phyloP scores from a whole-genome alignment of 306 rosid species.

The Casuarina cunninghamiana region DNA sequence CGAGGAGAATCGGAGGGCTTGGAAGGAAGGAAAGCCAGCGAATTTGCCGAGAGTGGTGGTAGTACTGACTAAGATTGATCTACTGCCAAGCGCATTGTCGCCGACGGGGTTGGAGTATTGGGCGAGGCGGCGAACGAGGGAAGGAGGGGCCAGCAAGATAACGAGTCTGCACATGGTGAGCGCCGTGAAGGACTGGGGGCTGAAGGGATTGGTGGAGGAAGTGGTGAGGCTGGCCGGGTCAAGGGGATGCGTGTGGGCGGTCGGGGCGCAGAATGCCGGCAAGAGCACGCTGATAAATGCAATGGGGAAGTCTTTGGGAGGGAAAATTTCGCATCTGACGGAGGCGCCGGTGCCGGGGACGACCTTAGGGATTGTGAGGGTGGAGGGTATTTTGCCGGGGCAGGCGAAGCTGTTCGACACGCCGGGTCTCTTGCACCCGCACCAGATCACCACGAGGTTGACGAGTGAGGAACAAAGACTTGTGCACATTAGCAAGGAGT shows the following conservation, averaged over 20 bases:
- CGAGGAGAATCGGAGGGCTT: constrained; percentile 59
- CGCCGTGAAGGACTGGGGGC: constrained; percentile 78
- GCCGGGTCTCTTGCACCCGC: constrained; percentile 88
- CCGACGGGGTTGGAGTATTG: constrained; percentile 82
- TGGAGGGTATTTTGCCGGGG: constrained; percentile 82
- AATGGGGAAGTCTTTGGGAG: constrained; percentile 60
- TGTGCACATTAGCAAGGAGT: constrained; percentile 80
- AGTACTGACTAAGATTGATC: constrained; percentile 79
- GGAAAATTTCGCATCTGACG: constrained; percentile 68
- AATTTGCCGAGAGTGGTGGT: constrained; percentile 88
- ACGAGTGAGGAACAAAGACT: constrained; percentile 84
- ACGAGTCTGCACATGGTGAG: constrained; percentile 95
- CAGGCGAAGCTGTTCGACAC: constrained; percentile 90
- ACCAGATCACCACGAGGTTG: constrained; percentile 83
- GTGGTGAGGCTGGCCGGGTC: constrained; percentile 66
- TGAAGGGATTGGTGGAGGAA: constrained; percentile 73
- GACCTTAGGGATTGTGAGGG: constrained; percentile 89
- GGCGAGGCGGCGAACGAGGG: constrained; percentile 90
- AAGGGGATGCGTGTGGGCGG: constrained; percentile 89
- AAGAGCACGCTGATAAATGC: constrained; percentile 87
- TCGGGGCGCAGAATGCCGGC: constrained; percentile 97
- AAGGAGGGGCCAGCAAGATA: constrained; percentile 74
- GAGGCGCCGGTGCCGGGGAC: constrained; percentile 97
- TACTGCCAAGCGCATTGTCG: constrained; percentile 71
- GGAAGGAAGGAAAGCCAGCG: constrained; percentile 85